Evolutionary conservation across 2,329 filamentous ascomycete species (phyloP).

Genomic region (Talaromyces sp.): DNA sequence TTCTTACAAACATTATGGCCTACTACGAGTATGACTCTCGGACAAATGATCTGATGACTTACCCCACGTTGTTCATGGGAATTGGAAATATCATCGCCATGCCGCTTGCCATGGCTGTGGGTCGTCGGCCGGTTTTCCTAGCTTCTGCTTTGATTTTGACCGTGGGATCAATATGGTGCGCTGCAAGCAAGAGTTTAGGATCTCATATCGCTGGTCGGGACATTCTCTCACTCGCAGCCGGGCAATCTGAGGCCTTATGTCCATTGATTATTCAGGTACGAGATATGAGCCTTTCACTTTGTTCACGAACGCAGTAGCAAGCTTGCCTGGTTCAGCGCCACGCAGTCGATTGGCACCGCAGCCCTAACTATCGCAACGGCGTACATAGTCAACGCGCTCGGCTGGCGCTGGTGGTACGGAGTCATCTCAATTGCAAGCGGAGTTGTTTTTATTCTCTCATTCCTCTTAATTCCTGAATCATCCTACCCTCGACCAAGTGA

Average conservation of each 20-base stretch:
- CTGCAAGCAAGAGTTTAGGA: constrained; percentile 11
- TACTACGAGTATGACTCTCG: constrained; percentile 14
- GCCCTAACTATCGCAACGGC: constrained; percentile 14
- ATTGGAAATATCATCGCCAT: constrained; percentile 23
- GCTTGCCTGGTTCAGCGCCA: constrained; percentile 16
- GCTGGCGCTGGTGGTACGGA: constrained; percentile 20
- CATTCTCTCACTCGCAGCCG: constrained; percentile 16
- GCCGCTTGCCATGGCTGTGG: constrained; percentile 15
- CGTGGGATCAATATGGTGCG: constrained; percentile 16
- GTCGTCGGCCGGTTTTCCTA: constrained; percentile 19
- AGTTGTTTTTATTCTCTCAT: constrained; percentile 7
- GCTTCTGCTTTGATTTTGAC: constrained; percentile 13
- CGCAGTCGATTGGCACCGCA: constrained; percentile 11
- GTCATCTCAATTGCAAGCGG: constrained; percentile 16
- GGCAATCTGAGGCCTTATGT: constrained; percentile 14
- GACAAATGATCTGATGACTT: constrained; percentile 40
- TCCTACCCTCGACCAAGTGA: constrained; percentile 8
- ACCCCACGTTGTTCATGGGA: constrained; percentile 29
- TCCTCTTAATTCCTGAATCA: constrained; percentile 12
- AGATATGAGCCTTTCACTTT: too few species aligned
- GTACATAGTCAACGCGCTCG: constrained; percentile 15
- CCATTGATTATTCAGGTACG: constrained; percentile 17
- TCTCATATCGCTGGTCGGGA: constrained; percentile 20
- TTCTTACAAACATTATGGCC: constrained; percentile 25
- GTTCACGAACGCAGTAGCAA: constrained; percentile 18